These are phyloP conservation scores for Arthrobotrys pseudoclavata DNA, from an alignment of 2,329 filamentous ascomycete genomes.

Conservation along the genomic window DNA sequence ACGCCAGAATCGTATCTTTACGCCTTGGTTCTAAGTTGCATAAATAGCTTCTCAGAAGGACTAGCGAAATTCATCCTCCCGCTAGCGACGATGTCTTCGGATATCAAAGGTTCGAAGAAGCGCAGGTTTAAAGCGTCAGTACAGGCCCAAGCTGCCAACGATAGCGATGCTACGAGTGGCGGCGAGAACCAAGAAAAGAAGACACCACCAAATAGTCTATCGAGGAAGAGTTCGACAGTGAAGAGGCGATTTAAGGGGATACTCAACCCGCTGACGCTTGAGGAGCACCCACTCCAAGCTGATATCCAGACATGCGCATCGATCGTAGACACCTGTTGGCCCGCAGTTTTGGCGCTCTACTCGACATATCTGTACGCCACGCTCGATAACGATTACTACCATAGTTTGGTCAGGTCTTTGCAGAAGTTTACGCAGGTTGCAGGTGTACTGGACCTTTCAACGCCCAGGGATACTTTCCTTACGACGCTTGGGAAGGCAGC, in stretches of 20 bases:
- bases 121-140: conserved; percentile 64
- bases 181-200: conserved; percentile 61
- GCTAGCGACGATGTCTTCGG: conserved; percentile 82
- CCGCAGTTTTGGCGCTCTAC: conserved; percentile 91
- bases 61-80: conserved; percentile 94
- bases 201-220: conserved; percentile 60
- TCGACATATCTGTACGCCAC: conserved; percentile 95
- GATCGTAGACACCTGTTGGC: conserved; percentile 94
- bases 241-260: conserved; percentile 78
- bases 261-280: conserved; percentile 83
- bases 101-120: conserved; percentile 71
- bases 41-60: conserved; percentile 90
- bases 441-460: conserved; percentile 84
- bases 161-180: conserved; percentile 56
- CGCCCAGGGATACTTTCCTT: conserved; percentile 91
- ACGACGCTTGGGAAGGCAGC: conserved; percentile 94
- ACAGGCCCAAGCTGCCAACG: conserved; percentile 35
- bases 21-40: conserved; percentile 86
- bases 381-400: conserved; percentile 93
- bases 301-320: conserved; percentile 83
- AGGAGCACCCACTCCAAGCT: conserved; percentile 77
- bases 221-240: conserved; percentile 64
- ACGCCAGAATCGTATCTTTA: conserved; percentile 96
- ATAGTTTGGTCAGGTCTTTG: conserved; percentile 89
- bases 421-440: conserved; percentile 96